Base-by-base conservation (phyloP, 1,284 basidiomycete genomes). In the Cryptococcus neoformans region DNA sequence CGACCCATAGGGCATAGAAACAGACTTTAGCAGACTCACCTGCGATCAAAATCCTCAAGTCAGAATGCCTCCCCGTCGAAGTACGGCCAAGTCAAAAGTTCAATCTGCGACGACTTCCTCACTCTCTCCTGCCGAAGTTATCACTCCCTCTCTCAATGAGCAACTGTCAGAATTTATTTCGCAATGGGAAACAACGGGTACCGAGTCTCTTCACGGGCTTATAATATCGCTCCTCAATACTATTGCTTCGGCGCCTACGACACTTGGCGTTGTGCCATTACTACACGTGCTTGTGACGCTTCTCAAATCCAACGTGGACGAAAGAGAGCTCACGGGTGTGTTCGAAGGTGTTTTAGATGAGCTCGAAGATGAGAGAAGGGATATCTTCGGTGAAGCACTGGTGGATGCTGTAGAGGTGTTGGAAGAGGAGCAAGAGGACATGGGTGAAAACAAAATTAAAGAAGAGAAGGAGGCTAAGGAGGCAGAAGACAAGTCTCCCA, bases 341-440 rank as follows among this genome's bases (percentile, higher is more conserved):
- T 39, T 62, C 6, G 44, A 42, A 28, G 38, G 35, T 12, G 34
- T 44, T 2, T 50, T 62, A 6, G 59, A 54, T 28, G 53, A 49
- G 17, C 39, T 52, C n/a, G 59, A 59, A 17, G 64, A 66, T 8
- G 52, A 54, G 17, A 49, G 52, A 8, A 49, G 53, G 16, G 55
- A 54, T 14, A 38, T 40, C 4, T 44, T 70, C 10, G 62, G 61
- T 11, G 68, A 70, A 52, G 55, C 55, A 21, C 39, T 70, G 42
- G 62, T 66, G 40, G 69, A 69, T 55, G 60, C 62, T 1, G 64
- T 67, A 2, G 65, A 67, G 41, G 56, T 62, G 0, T 36, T 53
- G 38, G 55, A 59, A 47, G 60, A 60, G 47, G 45, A 54, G 28
- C 57, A 21, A 51, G 59, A 57, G 42, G 57, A 59, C 53, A 39